Conservation (phyloP, 2,329 filamentous ascomycete species). For the Diplodia scrobiculata region DNA sequence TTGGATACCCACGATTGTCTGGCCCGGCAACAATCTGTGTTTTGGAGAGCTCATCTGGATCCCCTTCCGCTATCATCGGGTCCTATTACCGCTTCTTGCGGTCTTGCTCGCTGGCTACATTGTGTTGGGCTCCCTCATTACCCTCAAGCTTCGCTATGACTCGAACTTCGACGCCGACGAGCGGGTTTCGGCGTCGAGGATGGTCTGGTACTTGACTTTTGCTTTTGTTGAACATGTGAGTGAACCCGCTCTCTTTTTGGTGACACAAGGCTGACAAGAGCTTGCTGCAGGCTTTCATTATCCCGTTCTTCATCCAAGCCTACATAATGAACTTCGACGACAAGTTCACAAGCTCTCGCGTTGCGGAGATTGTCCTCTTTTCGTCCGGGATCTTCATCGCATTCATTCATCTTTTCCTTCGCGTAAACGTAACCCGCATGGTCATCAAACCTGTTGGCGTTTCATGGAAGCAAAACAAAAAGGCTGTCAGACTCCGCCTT, state of each 20-base stretch:
- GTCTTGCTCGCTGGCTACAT: conserved; percentile 56
- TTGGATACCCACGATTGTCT: conserved; percentile 61
- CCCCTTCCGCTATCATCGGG: conserved; percentile 59
- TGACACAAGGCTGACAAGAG: conserved; percentile 28
- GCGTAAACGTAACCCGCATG: conserved; percentile 62
- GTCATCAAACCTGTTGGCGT: conserved; percentile 56
- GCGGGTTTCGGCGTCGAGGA: conserved; percentile 65
- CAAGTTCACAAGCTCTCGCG: conserved; percentile 60
- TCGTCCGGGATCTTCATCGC: conserved; percentile 67
- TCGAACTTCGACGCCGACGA: conserved; percentile 61
- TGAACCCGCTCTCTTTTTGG: conserved; percentile 44
- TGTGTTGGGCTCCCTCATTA: conserved; percentile 57
- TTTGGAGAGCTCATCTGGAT: conserved; percentile 71
- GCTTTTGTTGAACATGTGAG: conserved; percentile 59
- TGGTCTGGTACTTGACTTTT: conserved; percentile 67
- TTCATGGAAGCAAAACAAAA: conserved; percentile 47
- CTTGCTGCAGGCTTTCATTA: conserved; percentile 57
- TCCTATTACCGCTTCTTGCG: conserved; percentile 58
- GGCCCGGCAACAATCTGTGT: conserved; percentile 61
- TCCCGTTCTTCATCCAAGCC: conserved; percentile 64
- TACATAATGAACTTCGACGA: conserved; percentile 49
- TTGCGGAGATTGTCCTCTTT: conserved; percentile 67
- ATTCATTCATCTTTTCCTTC: conserved; percentile 67
- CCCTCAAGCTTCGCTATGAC: conserved; percentile 59
- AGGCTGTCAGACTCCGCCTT: conserved; percentile 50